Base-by-base conservation (phyloP, 768 basidiomycete genomes). In the Filobasidium wieringae region DNA sequence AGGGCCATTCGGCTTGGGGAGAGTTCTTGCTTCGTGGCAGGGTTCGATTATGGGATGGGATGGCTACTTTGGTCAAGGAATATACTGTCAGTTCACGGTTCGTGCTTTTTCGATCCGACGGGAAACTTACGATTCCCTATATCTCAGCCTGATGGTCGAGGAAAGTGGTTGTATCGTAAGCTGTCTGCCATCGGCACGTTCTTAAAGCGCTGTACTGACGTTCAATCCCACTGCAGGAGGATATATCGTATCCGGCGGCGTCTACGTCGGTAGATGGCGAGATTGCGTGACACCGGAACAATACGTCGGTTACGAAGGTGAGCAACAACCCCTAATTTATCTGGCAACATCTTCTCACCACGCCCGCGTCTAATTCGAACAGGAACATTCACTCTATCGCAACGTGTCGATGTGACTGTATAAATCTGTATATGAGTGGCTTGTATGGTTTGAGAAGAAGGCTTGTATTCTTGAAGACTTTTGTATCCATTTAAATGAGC, bases 191-290 rank as follows among this genome's bases (percentile, higher is more conserved):
- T n/a, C 36, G n/a, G n/a, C 36, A 37, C 36, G 11, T 47, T 47
- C n/a, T n/a, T n/a, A n/a, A n/a, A n/a, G n/a, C n/a, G 12, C n/a
- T n/a, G 36, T 39, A n/a, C 36, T 39, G 58, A n/a, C n/a, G n/a
- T n/a, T n/a, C n/a, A n/a, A n/a, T n/a, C n/a, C n/a, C n/a, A n/a
- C 33, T 43, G 34, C 39, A 56, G 55, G 63, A 49, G 87, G 87
- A 11, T 89, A 87, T 72, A 76, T 89, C 51, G 79, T 88, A 34
- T 49, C 74, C 17, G 77, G 85, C 60, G 85, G 86, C 9, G 82
- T 83, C 66, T 72, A 89, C 33, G 82, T 86, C 17, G 89, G 90
- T 32, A 78, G 89, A 45, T 93, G 89, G 89, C 78, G 89, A 61
- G 90, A 93, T 66, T 86, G 85, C 2, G 71, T 87, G 43, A 88